These are phyloP conservation scores for Plectranthus barbatus DNA, from an alignment of 257 asterid species.

Conservation along the genomic window DNA sequence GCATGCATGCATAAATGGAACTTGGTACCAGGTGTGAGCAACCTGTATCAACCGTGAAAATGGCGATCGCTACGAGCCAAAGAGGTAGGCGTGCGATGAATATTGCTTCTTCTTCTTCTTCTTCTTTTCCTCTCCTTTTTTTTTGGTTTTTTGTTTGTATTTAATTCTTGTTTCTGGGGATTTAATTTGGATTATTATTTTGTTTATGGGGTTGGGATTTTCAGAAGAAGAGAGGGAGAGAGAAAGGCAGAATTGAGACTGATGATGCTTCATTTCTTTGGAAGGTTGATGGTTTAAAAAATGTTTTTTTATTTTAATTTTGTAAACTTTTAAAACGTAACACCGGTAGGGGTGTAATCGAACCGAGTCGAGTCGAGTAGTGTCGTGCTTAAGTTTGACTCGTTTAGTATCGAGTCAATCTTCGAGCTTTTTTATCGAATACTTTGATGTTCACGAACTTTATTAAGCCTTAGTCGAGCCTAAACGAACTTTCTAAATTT, in stretches of 20 bases:
- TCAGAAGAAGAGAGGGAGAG: constrained; percentile 8
- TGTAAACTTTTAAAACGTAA: too few relatives aligned
- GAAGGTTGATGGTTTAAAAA: constrained; percentile 1
- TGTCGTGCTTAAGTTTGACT: too few relatives aligned
- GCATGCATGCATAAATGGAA: constrained; percentile 4
- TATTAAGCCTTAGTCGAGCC: too few relatives aligned
- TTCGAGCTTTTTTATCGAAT: too few relatives aligned
- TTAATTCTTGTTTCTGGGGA: neutral
- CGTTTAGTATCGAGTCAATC: too few relatives aligned
- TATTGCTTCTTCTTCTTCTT: neutral
- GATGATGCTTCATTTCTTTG: constrained; percentile 6
- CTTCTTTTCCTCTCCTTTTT: too few relatives aligned
- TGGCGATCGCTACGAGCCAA: constrained; percentile 19
- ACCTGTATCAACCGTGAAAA: constrained; percentile 28
- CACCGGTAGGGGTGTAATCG: too few relatives aligned
- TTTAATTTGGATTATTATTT: constrained; percentile 5
- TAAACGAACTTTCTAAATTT: too few relatives aligned
- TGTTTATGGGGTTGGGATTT: constrained; percentile 4
- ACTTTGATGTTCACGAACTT: too few relatives aligned
- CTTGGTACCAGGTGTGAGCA: constrained; percentile 23
- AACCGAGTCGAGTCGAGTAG: too few relatives aligned
- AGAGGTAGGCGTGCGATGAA: constrained; percentile 8
- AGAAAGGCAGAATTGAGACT: constrained; percentile 7
- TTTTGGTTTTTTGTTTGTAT: too few relatives aligned
- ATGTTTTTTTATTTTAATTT: too few relatives aligned